phyloP scores from a whole-genome alignment of 805 yeast genomes.

The Myxozyma neotropica region DNA sequence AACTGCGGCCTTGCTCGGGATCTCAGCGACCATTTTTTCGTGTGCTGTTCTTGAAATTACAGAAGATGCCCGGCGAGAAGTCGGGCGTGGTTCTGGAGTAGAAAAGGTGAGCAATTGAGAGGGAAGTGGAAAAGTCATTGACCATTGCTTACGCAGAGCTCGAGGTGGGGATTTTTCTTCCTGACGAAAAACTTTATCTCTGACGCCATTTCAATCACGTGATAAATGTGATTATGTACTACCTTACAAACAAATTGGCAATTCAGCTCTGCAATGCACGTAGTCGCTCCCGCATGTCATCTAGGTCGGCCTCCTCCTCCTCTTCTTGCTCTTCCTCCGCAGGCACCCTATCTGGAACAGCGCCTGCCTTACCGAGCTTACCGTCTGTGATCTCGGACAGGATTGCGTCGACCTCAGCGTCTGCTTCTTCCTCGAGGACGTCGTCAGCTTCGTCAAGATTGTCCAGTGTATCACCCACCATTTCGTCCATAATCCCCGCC shows the following conservation, averaged over 20 bases:
- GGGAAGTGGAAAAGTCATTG: constrained; percentile 12
- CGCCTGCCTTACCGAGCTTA: constrained; percentile 47
- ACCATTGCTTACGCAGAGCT: not conserved
- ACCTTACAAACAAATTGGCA: not conserved
- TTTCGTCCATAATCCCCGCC: constrained; percentile 77
- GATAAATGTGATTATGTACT: not conserved
- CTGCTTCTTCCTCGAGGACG: constrained; percentile 63
- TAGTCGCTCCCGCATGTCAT: constrained; percentile 86
- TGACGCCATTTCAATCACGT: constrained; percentile 2
- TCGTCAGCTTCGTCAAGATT: constrained; percentile 62
- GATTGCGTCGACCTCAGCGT: constrained; percentile 65
- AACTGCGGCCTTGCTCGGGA: not conserved
- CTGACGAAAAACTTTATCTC: not conserved
- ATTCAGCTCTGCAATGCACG: constrained; percentile 73
- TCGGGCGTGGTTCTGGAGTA: constrained; percentile 10
- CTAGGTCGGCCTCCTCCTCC: constrained; percentile 71
- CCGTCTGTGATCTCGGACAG: constrained; percentile 51
- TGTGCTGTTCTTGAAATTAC: constrained; percentile 1
- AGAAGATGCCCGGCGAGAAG: constrained; percentile 1
- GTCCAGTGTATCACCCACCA: constrained; percentile 91
- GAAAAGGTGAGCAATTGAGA: constrained; percentile 4
- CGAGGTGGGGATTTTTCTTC: not conserved
- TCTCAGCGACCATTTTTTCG: constrained; percentile 13
- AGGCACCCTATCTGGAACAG: constrained; percentile 40
- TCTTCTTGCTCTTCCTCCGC: constrained; percentile 49